A percentile compares a stretch with the other conserved stretches of the same genome.
Conservation (phyloP, 306 rosid genomes). For the Trichosanthes cucumerina region DNA sequence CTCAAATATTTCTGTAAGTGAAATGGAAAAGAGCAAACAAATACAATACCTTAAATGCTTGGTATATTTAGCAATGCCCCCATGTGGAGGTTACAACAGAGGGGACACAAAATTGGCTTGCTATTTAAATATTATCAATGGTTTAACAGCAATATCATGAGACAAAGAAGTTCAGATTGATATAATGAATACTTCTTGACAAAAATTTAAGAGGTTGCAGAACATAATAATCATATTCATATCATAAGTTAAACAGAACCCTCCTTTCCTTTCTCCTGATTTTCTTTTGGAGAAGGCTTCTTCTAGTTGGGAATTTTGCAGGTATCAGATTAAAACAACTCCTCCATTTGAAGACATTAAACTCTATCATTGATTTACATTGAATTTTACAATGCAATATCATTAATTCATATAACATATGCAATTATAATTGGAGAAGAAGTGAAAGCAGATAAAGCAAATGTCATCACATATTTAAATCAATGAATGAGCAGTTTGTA, state of each 20-base stretch:
- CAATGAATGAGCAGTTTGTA: not conserved
- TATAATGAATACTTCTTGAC: not conserved
- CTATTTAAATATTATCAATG: not conserved
- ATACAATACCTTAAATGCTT: not conserved
- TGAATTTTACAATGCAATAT: not conserved
- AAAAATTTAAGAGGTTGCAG: not conserved
- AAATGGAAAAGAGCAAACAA: not conserved
- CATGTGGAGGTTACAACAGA: not conserved
- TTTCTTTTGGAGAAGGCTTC: not conserved
- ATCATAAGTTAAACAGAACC: not conserved
- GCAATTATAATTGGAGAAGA: not conserved
- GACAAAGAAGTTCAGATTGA: not conserved
- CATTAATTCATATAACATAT: not conserved
- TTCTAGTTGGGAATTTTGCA: not conserved
- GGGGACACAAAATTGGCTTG: not conserved
- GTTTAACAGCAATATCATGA: not conserved
- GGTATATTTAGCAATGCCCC: not conserved
- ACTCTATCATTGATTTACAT: not conserved
- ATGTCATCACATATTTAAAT: not conserved
- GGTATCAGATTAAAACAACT: not conserved
- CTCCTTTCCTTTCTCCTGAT: not conserved
- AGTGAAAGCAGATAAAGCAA: not conserved
- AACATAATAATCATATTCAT: not conserved
- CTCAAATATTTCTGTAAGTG: not conserved
- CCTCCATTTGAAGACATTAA: not conserved